A percentile compares a stretch with the other conserved stretches of the same genome.
Evolutionary conservation across 2,329 filamentous ascomycete species (phyloP).

Genomic region (Colletotrichum destructivum): DNA sequence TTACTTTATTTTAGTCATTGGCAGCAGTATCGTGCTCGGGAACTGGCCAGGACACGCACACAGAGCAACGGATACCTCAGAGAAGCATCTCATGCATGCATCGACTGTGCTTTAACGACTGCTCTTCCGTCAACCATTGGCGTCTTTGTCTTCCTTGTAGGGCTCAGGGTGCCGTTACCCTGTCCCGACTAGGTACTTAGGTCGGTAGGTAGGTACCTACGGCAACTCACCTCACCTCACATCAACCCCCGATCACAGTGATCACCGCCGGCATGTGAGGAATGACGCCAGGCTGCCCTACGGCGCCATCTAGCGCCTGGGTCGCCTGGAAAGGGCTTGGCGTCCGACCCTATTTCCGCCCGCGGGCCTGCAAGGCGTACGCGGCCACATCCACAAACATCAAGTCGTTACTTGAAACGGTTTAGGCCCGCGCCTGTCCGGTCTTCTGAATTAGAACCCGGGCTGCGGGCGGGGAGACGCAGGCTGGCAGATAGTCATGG

Average conservation of each 20-base stretch:
- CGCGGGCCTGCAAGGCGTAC: conserved; percentile 32
- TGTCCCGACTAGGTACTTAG: not conserved
- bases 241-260: conserved; percentile 4
- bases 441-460: conserved; percentile 10
- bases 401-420: conserved; percentile 14
- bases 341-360: conserved; percentile 36
- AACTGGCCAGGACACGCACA: not conserved
- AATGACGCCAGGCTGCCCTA: conserved; percentile 38
- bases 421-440: conserved; percentile 11
- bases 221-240: not conserved
- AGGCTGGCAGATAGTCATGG: not conserved
- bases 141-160: not conserved
- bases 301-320: conserved; percentile 16
- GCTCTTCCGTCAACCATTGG: not conserved
- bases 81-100: not conserved
- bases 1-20: conserved; percentile 8
- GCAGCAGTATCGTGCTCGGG: conserved; percentile 2
- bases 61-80: not conserved
- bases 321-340: conserved; percentile 33
- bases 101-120: not conserved
- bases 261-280: conserved; percentile 39
- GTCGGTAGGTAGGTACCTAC: not conserved
- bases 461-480: not conserved
- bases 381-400: conserved; percentile 36
- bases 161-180: too few species aligned